Percentiles rank a stretch among this genome's conserved stretches.
These are phyloP conservation scores for Talaromyces sp. DNA, from an alignment of 2,329 filamentous ascomycete genomes.

Conservation along the genomic window DNA sequence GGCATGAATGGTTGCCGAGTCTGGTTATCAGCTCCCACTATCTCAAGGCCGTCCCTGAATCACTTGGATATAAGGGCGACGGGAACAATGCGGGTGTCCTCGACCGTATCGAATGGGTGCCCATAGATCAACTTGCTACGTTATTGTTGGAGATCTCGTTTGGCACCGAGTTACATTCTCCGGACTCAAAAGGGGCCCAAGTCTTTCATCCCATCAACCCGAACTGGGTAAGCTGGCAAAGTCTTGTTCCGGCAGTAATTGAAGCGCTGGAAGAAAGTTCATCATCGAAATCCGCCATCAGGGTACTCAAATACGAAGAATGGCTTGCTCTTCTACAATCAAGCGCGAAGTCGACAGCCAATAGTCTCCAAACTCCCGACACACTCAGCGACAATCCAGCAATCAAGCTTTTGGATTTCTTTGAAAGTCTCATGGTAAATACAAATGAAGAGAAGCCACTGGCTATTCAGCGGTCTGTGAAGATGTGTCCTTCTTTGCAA, in stretches of 20 bases:
- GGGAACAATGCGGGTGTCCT: background rate
- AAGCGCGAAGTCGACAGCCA: background rate
- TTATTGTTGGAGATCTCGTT: conserved; percentile 6
- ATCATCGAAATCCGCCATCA: background rate
- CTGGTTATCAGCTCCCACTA: conserved; percentile 12
- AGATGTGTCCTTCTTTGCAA: conserved; percentile 3
- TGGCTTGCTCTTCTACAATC: conserved; percentile 1
- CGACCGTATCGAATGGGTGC: conserved; percentile 12
- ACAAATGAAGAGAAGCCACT: background rate
- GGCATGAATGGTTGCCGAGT: conserved; percentile 14
- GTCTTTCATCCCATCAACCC: conserved; percentile 10
- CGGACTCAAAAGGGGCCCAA: background rate
- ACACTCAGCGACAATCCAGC: background rate
- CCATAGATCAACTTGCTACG: conserved; percentile 7
- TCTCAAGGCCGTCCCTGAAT: conserved; percentile 1
- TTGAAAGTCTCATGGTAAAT: background rate
- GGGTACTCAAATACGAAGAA: conserved; percentile 7
- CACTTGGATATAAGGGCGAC: background rate
- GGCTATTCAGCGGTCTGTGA: background rate
- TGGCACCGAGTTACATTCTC: background rate
- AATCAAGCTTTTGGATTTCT: conserved; percentile 11
- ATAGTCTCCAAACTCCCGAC: background rate
- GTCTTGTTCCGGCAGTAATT: conserved; percentile 5
- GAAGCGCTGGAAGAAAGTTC: background rate
- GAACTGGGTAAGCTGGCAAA: conserved; percentile 7